Conservation (phyloP, 106 monocot genomes). For the Vanilla planifolia region DNA sequence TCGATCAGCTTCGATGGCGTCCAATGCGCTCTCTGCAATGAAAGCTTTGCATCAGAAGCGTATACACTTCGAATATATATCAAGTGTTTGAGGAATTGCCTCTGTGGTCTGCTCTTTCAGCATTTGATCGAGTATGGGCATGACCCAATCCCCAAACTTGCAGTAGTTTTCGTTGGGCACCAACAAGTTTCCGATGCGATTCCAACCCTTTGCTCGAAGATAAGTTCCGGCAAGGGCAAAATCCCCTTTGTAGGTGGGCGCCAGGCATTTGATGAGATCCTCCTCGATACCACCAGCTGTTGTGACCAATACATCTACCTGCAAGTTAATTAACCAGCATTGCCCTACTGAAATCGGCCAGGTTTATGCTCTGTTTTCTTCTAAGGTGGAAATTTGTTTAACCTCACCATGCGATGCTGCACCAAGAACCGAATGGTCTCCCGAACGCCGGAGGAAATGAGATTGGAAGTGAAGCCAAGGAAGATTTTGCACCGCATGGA, state of each 20-base stretch:
- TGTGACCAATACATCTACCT: constrained; percentile 89
- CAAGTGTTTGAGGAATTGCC: constrained; percentile 36
- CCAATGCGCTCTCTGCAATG: constrained; percentile 47
- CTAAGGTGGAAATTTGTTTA: too few relatives aligned
- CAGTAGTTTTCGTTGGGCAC: constrained; percentile 96
- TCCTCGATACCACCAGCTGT: constrained; percentile 91
- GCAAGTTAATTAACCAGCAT: too few relatives aligned
- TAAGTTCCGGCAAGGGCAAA: constrained; percentile 53
- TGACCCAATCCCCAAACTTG: constrained; percentile 94
- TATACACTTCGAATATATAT: too few relatives aligned
- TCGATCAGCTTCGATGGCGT: constrained; percentile 82
- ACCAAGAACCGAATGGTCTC: constrained; percentile 5
- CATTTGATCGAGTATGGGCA: constrained; percentile 74
- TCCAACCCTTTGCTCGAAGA: constrained; percentile 80
- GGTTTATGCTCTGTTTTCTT: too few relatives aligned
- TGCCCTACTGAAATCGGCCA: too few relatives aligned
- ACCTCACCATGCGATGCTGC: constrained; percentile 8
- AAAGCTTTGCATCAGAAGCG: background rate
- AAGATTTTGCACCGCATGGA: constrained; percentile 7
- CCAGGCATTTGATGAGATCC: constrained; percentile 86
- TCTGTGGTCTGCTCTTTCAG: constrained; percentile 50
- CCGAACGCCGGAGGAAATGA: background rate
- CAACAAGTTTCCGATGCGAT: constrained; percentile 83
- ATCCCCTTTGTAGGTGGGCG: constrained; percentile 70
- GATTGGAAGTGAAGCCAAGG: constrained; percentile 7